Base-by-base conservation (phyloP, 176 grass and related monocot genomes). In the Hyparrhenia diplandra region DNA sequence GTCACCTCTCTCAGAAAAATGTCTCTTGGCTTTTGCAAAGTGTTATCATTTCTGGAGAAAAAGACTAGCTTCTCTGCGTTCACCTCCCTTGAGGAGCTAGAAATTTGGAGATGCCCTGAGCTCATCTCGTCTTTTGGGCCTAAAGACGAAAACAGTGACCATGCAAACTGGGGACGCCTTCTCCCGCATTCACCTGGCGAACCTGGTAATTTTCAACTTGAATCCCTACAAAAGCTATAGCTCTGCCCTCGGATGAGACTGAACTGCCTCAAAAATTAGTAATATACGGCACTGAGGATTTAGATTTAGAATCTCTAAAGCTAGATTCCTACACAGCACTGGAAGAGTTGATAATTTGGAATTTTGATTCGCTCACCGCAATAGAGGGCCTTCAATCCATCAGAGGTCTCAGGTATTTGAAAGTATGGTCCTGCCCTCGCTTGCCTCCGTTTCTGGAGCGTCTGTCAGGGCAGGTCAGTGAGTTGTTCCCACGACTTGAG, bases 71-170 rank as follows among this genome's bases (percentile, higher is more conserved):
- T 86, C 2, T 3, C 57, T 13, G 8, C n/a, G n/a, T n/a, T n/a
- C n/a, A 36, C 34, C 2, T 36, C 77, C 32, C 77, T 86, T 10
- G 2, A 63, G 71, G 0, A 62, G 39, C 21, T 87, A 23, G 0
- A 0, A 0, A n/a, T 70, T 60, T 0, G 0, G 1, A 0, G 0
- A 0, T 69, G 78, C 37, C 10, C 21, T 4, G n/a, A n/a, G 14
- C n/a, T 62, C 4, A 1, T 75, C 28, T 5, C 2, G 0, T 49
- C 11, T 36, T 60, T 31, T 10, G 63, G 18, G 18, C 8, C 24
- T 21, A 73, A 31, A 5, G 43, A 40, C 0, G 16, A 34, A 85
- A 69, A n/a, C 8, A 2, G 24, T 20, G 18, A 70, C 4, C 1
- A 5, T 2, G 1, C 2, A 1, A 78, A 74, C 12, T 3, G 27